Percentiles rank a stretch among this genome's conserved stretches.
These are phyloP conservation scores for Aureobasidium sp. DNA, from an alignment of 2,329 filamentous ascomycete genomes.

Conservation along the genomic window DNA sequence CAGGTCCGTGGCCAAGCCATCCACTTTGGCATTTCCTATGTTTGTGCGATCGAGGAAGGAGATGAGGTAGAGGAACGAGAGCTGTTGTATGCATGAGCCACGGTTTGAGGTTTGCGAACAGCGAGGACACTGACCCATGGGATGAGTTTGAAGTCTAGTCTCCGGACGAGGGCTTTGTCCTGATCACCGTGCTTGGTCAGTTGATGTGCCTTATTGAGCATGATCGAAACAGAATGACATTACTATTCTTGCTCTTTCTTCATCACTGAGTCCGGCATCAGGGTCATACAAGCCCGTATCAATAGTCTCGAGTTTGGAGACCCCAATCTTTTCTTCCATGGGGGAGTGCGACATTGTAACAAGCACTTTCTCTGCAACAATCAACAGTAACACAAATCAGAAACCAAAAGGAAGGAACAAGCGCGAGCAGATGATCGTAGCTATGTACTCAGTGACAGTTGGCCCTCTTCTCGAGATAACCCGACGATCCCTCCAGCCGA, in stretches of 20 bases:
- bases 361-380: neutral
- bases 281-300: slow-evolving; percentile 35
- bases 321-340: neutral
- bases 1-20: slow-evolving; percentile 50
- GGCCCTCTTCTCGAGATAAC: neutral
- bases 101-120: neutral
- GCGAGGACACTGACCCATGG: slow-evolving; percentile 41
- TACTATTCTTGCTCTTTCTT: slow-evolving; percentile 54
- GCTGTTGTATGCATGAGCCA: slow-evolving; percentile 26
- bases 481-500: neutral
- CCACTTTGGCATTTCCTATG: slow-evolving; percentile 62
- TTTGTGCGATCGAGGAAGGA: slow-evolving; percentile 66
- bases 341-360: neutral
- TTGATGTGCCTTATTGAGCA: neutral
- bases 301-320: neutral
- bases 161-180: slow-evolving; percentile 55
- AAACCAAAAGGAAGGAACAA: neutral
- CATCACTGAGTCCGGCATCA: slow-evolving; percentile 55
- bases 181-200: slow-evolving; percentile 22
- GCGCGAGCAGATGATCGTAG: neutral
- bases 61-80: slow-evolving; percentile 63
- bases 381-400: neutral
- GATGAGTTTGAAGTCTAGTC: slow-evolving; percentile 52
- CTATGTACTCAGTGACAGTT: neutral
- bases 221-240: slow-evolving; percentile 19